Evolutionary conservation across 192 early-diverging fungal species (phyloP), one percentile per base, ranked within the genome.

Genomic region (Phlyctochytrium bullatum): DNA sequence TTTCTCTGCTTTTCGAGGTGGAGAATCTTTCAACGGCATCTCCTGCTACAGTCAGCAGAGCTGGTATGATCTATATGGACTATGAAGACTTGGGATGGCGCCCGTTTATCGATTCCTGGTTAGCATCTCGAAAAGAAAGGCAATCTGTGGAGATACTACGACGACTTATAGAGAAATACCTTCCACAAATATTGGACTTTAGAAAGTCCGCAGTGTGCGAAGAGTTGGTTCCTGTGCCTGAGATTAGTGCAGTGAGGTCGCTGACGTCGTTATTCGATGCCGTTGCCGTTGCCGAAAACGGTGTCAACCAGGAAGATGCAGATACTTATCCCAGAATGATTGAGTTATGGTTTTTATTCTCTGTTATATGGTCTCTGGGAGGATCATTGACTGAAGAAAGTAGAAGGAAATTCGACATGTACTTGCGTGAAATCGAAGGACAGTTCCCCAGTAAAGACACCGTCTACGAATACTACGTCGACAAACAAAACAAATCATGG

Each of bases 361-460:
- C 81, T 10, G 66, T 81, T 3, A 84, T 83, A 60, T 86, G 85
- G 85, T 66, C 81, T 24, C 52, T 86, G 2, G 85, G 85, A 24
- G 85, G 83, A 24, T 76, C 78, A 2, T 61, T 86, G 17, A 83
- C 83, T 2, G 78, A 83, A 31, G 81, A 83, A 17, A 73, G 73
- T 57, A 66, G 82, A 23, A 73, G 80, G 30, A 23, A 56, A 25
- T 86, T 86, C 56, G 83, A 86, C 60, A 81, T 77, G 77, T 86
- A 86, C 73, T 62, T 83, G 17, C 76, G 83, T 12, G 83, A 84
- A 64, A 76, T 86, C 56, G 80, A 85, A 64, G 83, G 80, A 2
- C 84, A 86, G 56, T 85, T 85, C 61, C 83, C 83, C 16, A 79
- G 77, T 64, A 85, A 82, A 67, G 84, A 83, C 62, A 86, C 80